Evolutionary conservation across 768 basidiomycete genomes (phyloP).

Genomic region (Tricholoma terreum): DNA sequence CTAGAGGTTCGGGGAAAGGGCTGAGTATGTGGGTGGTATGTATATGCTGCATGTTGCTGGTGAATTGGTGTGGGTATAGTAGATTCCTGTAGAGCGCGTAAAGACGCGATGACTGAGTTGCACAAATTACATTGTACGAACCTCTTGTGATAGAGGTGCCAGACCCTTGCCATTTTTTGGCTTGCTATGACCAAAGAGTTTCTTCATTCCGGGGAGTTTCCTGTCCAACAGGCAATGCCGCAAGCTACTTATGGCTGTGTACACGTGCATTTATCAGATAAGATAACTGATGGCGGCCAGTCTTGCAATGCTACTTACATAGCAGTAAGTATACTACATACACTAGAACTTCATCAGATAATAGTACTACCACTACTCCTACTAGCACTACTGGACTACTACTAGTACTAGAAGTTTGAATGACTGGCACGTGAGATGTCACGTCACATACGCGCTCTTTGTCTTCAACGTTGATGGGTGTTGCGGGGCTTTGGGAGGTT

Average conservation of each 20-base stretch:
- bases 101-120: neutral
- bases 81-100: neutral
- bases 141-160: constrained; percentile 26
- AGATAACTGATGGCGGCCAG: too few species aligned
- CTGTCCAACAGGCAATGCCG: neutral
- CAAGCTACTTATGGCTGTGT: neutral
- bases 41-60: constrained; percentile 19
- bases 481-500: constrained; percentile 44
- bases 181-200: constrained; percentile 55
- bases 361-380: too few species aligned
- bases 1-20: constrained; percentile 21
- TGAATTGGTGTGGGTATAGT: constrained; percentile 35
- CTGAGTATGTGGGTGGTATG: constrained; percentile 11
- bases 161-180: constrained; percentile 31
- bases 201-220: constrained; percentile 44
- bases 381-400: too few species aligned
- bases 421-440: neutral
- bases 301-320: too few species aligned
- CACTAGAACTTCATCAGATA: too few species aligned
- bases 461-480: constrained; percentile 26
- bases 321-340: too few species aligned
- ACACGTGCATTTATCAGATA: neutral
- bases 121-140: constrained; percentile 9
- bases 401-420: too few species aligned
- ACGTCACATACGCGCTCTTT: constrained; percentile 1